Conservation (phyloP, 1,284 basidiomycete species). For the Meira nashicola region DNA sequence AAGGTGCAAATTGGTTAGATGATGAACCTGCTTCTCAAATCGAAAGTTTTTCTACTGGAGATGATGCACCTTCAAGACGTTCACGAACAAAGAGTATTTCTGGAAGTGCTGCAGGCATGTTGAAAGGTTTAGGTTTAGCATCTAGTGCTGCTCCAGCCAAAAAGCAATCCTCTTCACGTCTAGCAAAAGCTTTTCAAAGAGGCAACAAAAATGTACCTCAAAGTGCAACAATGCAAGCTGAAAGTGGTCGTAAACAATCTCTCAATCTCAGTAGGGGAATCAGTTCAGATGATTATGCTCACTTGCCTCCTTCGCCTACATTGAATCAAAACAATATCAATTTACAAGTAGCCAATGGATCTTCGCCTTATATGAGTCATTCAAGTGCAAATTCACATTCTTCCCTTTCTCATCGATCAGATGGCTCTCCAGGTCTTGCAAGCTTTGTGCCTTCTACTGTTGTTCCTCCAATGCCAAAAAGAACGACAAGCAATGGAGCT, state of each 20-base stretch:
- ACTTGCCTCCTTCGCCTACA: slow-evolving; percentile 1
- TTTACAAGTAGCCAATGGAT: no score
- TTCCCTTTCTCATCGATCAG: no score
- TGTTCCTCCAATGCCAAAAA: no score
- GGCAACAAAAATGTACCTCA: slow-evolving; percentile 7
- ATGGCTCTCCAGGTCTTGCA: no score
- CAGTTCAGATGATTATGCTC: slow-evolving; percentile 12
- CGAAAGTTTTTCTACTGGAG: background rate
- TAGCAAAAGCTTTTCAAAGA: slow-evolving; percentile 35
- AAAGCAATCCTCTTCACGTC: slow-evolving; percentile 29
- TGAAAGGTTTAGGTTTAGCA: slow-evolving; percentile 40
- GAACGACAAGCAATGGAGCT: no score
- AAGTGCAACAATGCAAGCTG: background rate
- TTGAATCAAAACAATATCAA: background rate
- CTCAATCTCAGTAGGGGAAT: slow-evolving; percentile 5
- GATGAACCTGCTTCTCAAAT: no score
- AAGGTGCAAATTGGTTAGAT: no score
- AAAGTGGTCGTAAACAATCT: background rate
- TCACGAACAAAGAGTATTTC: slow-evolving; percentile 40
- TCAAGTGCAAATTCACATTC: no score
- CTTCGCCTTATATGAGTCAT: no score
- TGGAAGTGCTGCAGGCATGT: slow-evolving; percentile 33
- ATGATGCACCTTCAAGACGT: slow-evolving; percentile 19
- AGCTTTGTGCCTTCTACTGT: no score
- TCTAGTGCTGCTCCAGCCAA: slow-evolving; percentile 28